A percentile compares a stretch with the other conserved stretches of the same genome.
These are phyloP conservation scores for Epicoccum nigrum DNA, from an alignment of 2,329 filamentous ascomycete genomes.

Conservation along the genomic window DNA sequence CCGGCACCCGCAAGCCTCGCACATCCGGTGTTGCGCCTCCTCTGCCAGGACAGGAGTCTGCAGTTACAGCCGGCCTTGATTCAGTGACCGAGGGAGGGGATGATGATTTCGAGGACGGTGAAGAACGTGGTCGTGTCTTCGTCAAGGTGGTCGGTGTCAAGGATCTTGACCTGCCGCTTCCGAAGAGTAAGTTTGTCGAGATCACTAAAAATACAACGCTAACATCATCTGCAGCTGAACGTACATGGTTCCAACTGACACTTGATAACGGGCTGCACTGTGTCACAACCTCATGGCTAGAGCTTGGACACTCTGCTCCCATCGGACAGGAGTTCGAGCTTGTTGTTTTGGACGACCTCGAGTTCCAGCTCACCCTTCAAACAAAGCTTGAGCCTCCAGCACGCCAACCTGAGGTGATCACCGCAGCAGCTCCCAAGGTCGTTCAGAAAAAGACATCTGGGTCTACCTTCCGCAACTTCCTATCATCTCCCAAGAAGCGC, in stretches of 20 bases:
- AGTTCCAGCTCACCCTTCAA: constrained; percentile 96
- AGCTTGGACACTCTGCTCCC: constrained; percentile 87
- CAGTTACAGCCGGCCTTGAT: constrained; percentile 66
- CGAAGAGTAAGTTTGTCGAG: constrained; percentile 71
- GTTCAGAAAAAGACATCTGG: constrained; percentile 74
- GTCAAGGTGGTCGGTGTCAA: constrained; percentile 99
- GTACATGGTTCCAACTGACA: constrained; percentile 92
- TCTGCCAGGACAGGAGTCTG: constrained; percentile 85
- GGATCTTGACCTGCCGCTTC: constrained; percentile 88
- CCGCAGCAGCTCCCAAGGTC: constrained; percentile 65
- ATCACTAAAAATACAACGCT: constrained; percentile 4
- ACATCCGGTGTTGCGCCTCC: constrained; percentile 73
- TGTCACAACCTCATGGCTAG: constrained; percentile 94
- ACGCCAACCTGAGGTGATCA: constrained; percentile 35
- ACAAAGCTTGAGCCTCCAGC: constrained; percentile 87
- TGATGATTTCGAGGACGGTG: constrained; percentile 73
- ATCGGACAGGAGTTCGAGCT: constrained; percentile 99
- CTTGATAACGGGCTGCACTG: constrained; percentile 98
- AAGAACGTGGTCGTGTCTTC: constrained; percentile 88
- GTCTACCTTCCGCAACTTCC: constrained; percentile 79
- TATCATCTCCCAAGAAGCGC: constrained; percentile 90
- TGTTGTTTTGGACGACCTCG: constrained; percentile 95
- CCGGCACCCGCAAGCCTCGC: constrained; percentile 65
- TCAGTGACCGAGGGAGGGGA: constrained; percentile 73
- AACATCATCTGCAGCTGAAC: constrained; percentile 67